Percentiles rank a stretch among this genome's conserved stretches.
These are phyloP conservation scores for Cicer arietinum DNA, from an alignment of 306 rosid genomes.

Conservation along the genomic window DNA sequence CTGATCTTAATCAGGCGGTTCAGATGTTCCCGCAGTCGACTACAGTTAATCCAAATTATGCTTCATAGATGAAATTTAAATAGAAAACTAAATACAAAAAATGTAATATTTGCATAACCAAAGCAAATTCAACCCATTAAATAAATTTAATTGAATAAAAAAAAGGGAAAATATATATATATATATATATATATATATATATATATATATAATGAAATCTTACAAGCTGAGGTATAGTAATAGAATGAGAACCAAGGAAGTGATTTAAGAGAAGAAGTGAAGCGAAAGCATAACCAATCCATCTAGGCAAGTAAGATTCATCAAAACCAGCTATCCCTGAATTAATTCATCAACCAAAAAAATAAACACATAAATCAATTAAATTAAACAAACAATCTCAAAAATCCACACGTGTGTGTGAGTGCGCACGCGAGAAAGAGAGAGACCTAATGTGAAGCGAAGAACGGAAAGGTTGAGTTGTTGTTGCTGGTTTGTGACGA, in stretches of 20 bases:
- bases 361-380: neutral
- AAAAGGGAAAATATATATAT: neutral
- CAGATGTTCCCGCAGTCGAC: no score
- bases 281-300: constrained; percentile 94
- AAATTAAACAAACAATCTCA: constrained; percentile 9
- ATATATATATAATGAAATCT: constrained; percentile 25
- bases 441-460: constrained; percentile 84
- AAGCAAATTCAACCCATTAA: neutral
- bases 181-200: neutral
- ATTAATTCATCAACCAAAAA: constrained; percentile 17
- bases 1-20: no score
- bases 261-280: constrained; percentile 80
- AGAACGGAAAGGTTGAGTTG: constrained; percentile 83
- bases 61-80: neutral
- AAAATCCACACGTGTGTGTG: neutral
- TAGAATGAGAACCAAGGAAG: constrained; percentile 67
- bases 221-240: constrained; percentile 65
- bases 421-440: neutral
- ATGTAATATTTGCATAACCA: neutral
- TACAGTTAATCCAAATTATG: no score
- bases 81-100: neutral
- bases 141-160: neutral
- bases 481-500: constrained; percentile 46
- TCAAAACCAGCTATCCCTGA: constrained; percentile 92
- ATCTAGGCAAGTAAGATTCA: constrained; percentile 94